These are phyloP conservation scores for Linaria vulgaris DNA, from an alignment of 257 asterid genomes.

Conservation along the genomic window DNA sequence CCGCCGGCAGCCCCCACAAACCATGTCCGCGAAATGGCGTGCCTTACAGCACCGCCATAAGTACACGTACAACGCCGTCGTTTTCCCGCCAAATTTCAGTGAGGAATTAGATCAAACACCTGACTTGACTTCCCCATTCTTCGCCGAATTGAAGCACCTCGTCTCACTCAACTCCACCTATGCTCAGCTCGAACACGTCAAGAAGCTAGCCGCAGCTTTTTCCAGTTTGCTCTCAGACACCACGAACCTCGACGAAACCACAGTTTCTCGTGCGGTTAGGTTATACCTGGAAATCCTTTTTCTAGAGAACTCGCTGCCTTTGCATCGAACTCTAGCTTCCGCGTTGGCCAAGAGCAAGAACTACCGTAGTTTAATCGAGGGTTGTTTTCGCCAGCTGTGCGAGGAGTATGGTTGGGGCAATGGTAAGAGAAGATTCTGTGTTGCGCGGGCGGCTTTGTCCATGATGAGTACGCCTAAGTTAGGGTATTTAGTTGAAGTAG, in stretches of 20 bases:
- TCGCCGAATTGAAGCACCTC: slow-evolving; percentile 54
- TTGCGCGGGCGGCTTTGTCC: slow-evolving; percentile 83
- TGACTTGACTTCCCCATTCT: slow-evolving; percentile 38
- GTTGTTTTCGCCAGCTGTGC: slow-evolving; percentile 58
- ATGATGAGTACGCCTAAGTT: slow-evolving; percentile 90
- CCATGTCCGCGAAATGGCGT: slow-evolving; percentile 93
- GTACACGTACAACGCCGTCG: slow-evolving; percentile 73
- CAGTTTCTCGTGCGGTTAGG: slow-evolving; percentile 51
- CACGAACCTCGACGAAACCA: slow-evolving; percentile 34
- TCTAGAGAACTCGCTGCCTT: slow-evolving; percentile 77
- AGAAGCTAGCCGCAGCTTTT: slow-evolving; percentile 62
- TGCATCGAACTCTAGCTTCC: slow-evolving; percentile 80
- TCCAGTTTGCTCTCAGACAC: slow-evolving; percentile 48
- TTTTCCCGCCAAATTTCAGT: slow-evolving; percentile 60
- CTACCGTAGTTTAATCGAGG: slow-evolving; percentile 45
- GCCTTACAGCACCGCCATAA: slow-evolving; percentile 98
- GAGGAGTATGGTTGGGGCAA: slow-evolving; percentile 58
- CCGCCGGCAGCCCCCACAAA: not conserved
- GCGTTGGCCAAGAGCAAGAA: slow-evolving; percentile 60
- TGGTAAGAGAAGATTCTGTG: slow-evolving; percentile 74
- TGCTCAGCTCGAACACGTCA: slow-evolving; percentile 77
- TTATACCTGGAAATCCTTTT: slow-evolving; percentile 68
- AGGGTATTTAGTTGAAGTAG: slow-evolving; percentile 74
- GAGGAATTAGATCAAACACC: slow-evolving; percentile 64
- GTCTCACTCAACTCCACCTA: slow-evolving; percentile 75